Base-by-base conservation (phyloP, 1,139 yeast species). In the Candida glucosophila region DNA sequence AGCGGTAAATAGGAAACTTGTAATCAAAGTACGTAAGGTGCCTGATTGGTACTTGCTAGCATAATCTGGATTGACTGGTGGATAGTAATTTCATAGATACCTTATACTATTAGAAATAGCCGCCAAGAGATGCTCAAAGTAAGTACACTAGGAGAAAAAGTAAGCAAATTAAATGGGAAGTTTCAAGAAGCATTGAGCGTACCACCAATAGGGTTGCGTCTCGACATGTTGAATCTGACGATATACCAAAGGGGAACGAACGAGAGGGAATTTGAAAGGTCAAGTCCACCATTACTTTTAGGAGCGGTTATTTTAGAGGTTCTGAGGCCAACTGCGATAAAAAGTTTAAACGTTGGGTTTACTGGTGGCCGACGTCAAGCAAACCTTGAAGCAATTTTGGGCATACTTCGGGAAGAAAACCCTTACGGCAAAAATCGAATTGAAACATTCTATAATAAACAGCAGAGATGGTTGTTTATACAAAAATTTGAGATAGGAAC, bases 401-500 rank as follows among this genome's bases (percentile, higher is more conserved):
- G 11, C 14, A 8, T 20, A 20, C 14, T n/a, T 15, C 12, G 18
- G 24, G 25, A 13, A 25, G 12, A n/a, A n/a, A n/a, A n/a, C n/a
- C n/a, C n/a, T n/a, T n/a, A n/a, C n/a, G n/a, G n/a, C n/a, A n/a
- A n/a, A n/a, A n/a, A n/a, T n/a, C n/a, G n/a, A n/a, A n/a, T n/a
- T n/a, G n/a, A n/a, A n/a, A n/a, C n/a, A n/a, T n/a, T n/a, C n/a
- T n/a, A n/a, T n/a, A n/a, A n/a, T n/a, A n/a, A n/a, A n/a, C n/a
- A n/a, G n/a, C n/a, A n/a, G n/a, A n/a, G n/a, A n/a, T n/a, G n/a
- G n/a, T n/a, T n/a, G n/a, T n/a, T n/a, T n/a, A n/a, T n/a, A 12
- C 24, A 29, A n/a, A 28, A 20, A 5, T 15, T 28, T 6, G 31
- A 32, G 8, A 24, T 27, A 3, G 45, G 44, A 2, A 29, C 36